phyloP scores from a whole-genome alignment of 2,329 filamentous ascomycete species.

The Trichoderma cornu-damae region DNA sequence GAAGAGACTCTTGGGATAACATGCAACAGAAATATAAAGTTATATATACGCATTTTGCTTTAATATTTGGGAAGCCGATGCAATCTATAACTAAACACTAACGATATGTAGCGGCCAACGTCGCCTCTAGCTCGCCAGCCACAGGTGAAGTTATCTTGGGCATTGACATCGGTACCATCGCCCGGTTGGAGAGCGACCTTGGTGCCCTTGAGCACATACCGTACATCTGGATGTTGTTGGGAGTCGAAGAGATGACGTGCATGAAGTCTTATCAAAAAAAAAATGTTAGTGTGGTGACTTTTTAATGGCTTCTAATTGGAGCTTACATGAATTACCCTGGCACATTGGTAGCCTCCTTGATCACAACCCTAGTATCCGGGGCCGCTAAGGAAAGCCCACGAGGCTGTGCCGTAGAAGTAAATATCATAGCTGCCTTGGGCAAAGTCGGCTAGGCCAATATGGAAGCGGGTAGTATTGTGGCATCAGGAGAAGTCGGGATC shows the following conservation, averaged over 20 bases:
- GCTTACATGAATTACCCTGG: constrained; percentile 27
- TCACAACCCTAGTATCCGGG: constrained; percentile 35
- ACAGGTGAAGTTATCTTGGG: constrained; percentile 32
- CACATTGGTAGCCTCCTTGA: constrained; percentile 27
- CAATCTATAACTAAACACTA: not conserved
- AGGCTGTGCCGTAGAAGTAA: constrained; percentile 39
- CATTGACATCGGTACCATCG: constrained; percentile 32
- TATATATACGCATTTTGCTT: not conserved
- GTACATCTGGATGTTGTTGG: constrained; percentile 37
- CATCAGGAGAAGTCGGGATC: constrained; percentile 43
- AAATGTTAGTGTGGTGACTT: not conserved
- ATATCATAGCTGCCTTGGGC: constrained; percentile 39
- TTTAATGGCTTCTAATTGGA: not conserved
- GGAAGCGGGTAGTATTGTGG: constrained; percentile 31
- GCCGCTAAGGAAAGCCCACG: constrained; percentile 41
- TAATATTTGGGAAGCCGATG: not conserved
- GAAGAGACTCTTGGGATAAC: not conserved
- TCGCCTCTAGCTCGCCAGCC: constrained; percentile 34
- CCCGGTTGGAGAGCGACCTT: constrained; percentile 33
- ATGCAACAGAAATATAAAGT: not conserved
- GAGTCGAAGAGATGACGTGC: constrained; percentile 37
- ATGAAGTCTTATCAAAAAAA: constrained; percentile 28
- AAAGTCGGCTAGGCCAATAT: constrained; percentile 40
- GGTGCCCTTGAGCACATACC: constrained; percentile 39
- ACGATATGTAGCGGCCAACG: constrained; percentile 35